A percentile compares a stretch with the other conserved stretches of the same genome.
phyloP scores from a whole-genome alignment of 2,329 filamentous ascomycete genomes.

The Atkinsonella hypoxylon region DNA sequence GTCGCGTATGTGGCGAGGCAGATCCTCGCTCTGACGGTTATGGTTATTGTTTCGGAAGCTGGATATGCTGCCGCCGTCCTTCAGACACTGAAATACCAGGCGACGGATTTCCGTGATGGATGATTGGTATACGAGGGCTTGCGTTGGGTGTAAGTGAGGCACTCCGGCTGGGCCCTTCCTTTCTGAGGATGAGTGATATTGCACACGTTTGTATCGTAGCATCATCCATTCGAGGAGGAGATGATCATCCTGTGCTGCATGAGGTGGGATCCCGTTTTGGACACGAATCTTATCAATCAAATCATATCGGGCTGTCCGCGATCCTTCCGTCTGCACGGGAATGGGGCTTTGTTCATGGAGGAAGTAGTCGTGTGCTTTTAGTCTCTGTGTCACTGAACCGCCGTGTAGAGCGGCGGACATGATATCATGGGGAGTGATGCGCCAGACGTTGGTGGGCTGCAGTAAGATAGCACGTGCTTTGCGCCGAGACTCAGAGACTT shows the following conservation, averaged over 20 bases:
- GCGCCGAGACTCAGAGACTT: constrained; percentile 15
- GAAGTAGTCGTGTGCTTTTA: neutral
- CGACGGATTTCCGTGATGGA: constrained; percentile 19
- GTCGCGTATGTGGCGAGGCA: constrained; percentile 14
- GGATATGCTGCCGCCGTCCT: constrained; percentile 11
- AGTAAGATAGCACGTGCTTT: constrained; percentile 15
- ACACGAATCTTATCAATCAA: constrained; percentile 12
- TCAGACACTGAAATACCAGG: constrained; percentile 18
- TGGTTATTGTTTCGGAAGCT: constrained; percentile 9
- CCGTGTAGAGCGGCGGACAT: constrained; percentile 22
- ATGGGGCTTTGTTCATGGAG: too few relatives aligned
- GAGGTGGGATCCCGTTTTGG: constrained; percentile 20
- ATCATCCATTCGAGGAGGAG: constrained; percentile 25
- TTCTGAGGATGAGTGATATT: neutral
- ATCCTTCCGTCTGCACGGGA: too few relatives aligned
- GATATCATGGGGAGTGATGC: constrained; percentile 30
- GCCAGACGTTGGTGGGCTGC: constrained; percentile 21
- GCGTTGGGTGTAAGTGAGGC: constrained; percentile 9
- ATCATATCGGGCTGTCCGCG: neutral
- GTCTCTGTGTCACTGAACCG: neutral
- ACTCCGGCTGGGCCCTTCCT: neutral
- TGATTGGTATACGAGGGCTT: constrained; percentile 12
- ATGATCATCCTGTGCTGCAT: constrained; percentile 17
- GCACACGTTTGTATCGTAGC: constrained; percentile 14
- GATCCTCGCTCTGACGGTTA: neutral